Evolutionary conservation across 1,284 basidiomycete genomes (phyloP).

Genomic region (Leucoagaricus sp.): DNA sequence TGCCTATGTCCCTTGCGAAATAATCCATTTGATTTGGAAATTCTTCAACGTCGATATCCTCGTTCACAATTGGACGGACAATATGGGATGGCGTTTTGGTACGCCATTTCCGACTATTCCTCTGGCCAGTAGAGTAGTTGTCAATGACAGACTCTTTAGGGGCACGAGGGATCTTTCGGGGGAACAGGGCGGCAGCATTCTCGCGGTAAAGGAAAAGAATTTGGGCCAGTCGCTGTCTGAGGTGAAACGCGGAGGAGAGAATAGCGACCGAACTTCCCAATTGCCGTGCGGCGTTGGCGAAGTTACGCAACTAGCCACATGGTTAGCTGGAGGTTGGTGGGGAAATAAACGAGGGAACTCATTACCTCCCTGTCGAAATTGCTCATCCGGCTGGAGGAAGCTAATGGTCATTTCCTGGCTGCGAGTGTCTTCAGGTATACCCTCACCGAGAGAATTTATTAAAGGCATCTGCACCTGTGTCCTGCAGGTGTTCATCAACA

Average conservation of each 20-base stretch:
- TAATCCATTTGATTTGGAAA: conserved; percentile 63
- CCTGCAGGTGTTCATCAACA: conserved; percentile 68
- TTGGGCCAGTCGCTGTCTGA: conserved; percentile 67
- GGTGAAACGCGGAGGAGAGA: conserved; percentile 65
- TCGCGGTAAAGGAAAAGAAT: conserved; percentile 67
- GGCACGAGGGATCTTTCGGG: conserved; percentile 55
- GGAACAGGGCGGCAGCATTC: conserved; percentile 72
- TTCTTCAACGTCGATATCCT: conserved; percentile 60
- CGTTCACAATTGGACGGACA: conserved; percentile 50
- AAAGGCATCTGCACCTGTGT: conserved; percentile 62
- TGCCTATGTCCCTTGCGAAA: conserved; percentile 60
- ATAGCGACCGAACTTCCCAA: conserved; percentile 73
- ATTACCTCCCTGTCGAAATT: conserved; percentile 65
- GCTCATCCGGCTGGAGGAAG: conserved; percentile 44
- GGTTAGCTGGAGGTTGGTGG: neutral
- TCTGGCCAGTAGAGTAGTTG: conserved; percentile 29
- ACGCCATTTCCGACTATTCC: conserved; percentile 31
- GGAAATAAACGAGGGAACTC: neutral
- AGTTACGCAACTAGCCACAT: conserved; percentile 58
- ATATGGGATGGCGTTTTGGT: conserved; percentile 47
- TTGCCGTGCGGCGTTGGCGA: conserved; percentile 72
- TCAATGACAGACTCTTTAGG: conserved; percentile 42
- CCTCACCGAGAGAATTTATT: conserved; percentile 58
- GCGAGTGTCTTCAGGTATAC: neutral
- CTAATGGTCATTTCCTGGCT: neutral